Evolutionary conservation across 2,329 filamentous ascomycete species (phyloP), one percentile per base, ranked within the genome.

Genomic region (Tolypocladium ophioglossoides): DNA sequence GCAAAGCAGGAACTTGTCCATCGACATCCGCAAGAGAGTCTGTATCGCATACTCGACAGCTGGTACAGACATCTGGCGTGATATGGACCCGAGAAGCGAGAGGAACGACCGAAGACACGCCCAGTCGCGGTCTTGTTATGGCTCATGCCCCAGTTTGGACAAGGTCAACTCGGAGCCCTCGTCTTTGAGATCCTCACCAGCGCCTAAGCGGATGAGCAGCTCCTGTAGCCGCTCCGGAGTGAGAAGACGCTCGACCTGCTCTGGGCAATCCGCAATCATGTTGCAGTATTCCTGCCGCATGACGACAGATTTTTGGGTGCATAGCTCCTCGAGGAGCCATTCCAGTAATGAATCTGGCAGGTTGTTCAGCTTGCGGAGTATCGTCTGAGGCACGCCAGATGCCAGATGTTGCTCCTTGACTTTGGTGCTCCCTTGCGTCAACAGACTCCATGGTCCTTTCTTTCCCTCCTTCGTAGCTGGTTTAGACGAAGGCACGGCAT

Each of bases 251-350:
- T 66, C 58, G 9, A 76, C 66, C 51, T 80, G 74, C 24, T 74
- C 69, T 0, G 67, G 58, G 51, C 74, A 76, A 51, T 70, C 64
- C 37, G 73, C 69, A 52, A 79, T 69, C 4, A 89, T 67, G 47
- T 77, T 76, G 53, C 77, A 72, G 64, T 89, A 90, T 55, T 84
- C 79, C 53, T 75, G 67, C 51, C 82, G 77, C 44, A 89, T 65
- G 47, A 80, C 74, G 44, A 75, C 70, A 35, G 78, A 77, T 41
- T 71, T 68, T 61, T 87, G 83, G 2, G 72, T 64, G 53, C 78
- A 80, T 24, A 84, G 70, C 69, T 84, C 78, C 51, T 79, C 70
- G 7, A 87, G 63, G 3, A 89, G 72, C 87, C 87, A 91, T 18
- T 77, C 62, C 51, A 89, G 76, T 1, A 90, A 63, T 53, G 85